Percentiles rank a stretch among this genome's conserved stretches.
phyloP scores from a whole-genome alignment of 306 rosid species.

The Castanea crenata region DNA sequence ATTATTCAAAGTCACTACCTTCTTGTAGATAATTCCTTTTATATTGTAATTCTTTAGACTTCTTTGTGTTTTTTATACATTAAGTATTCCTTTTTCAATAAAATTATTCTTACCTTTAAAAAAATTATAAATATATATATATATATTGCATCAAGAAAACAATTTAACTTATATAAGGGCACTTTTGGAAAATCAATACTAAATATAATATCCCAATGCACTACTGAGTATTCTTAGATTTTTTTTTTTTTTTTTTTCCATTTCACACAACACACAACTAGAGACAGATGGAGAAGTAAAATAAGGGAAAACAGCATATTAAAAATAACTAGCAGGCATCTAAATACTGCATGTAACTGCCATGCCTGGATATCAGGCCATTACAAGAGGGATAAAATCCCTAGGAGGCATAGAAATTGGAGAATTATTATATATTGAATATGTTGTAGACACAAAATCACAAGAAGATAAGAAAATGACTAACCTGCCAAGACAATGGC shows the following conservation, averaged over 20 bases:
- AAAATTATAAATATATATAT: too few species aligned
- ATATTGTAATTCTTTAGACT: too few species aligned
- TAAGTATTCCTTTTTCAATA: too few species aligned
- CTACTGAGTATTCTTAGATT: background rate
- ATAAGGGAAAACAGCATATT: background rate
- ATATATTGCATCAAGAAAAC: background rate
- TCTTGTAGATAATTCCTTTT: too few species aligned
- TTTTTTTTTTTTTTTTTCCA: too few species aligned
- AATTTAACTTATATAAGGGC: background rate
- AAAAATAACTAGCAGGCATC: background rate
- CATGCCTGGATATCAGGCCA: slow-evolving; percentile 2
- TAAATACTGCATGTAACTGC: background rate
- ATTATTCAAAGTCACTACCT: too few species aligned
- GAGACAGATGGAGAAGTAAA: background rate
- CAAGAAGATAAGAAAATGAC: slow-evolving; percentile 25
- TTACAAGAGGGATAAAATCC: background rate
- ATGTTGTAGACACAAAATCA: background rate
- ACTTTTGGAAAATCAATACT: background rate
- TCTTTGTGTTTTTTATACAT: too few species aligned
- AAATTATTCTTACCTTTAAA: too few species aligned
- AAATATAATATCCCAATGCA: background rate
- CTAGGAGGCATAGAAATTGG: background rate
- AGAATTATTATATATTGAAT: background rate
- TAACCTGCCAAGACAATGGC: slow-evolving; percentile 97
- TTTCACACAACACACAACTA: background rate